Conservation (phyloP, 768 basidiomycete genomes). For the Ramaria sp. region DNA sequence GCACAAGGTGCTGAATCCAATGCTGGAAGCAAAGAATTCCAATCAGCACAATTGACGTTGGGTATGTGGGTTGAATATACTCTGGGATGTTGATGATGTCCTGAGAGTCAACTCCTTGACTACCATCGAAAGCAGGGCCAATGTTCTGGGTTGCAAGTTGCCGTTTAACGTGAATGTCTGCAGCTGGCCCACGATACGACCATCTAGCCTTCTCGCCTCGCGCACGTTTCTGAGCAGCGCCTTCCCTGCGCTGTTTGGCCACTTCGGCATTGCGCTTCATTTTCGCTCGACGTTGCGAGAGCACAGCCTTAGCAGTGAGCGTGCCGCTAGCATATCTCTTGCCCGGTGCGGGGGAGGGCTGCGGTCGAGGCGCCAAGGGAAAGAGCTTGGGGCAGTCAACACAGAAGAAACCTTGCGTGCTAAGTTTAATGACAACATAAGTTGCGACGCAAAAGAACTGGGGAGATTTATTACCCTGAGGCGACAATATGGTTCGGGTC, state of each 20-base stretch:
- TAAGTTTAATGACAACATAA: constrained; percentile 10
- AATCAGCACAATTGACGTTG: neutral
- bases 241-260: constrained; percentile 5
- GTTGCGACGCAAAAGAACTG: neutral
- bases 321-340: constrained; percentile 29
- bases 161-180: neutral
- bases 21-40: constrained; percentile 11
- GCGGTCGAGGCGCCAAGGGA: constrained; percentile 23
- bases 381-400: constrained; percentile 44
- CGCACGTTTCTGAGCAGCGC: constrained; percentile 24
- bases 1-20: constrained; percentile 44
- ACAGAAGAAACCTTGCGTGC: constrained; percentile 48
- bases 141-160: constrained; percentile 16
- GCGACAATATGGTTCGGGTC: constrained; percentile 59
- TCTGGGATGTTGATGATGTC: constrained; percentile 48
- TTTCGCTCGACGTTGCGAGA: constrained; percentile 37
- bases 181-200: constrained; percentile 21
- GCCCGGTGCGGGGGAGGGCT: constrained; percentile 29
- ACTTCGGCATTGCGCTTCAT: constrained; percentile 27
- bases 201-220: constrained; percentile 24
- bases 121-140: constrained; percentile 48
- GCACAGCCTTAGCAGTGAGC: constrained; percentile 34
- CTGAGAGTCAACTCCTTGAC: constrained; percentile 55
- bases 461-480: constrained; percentile 33
- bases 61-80: neutral